Base-by-base conservation (phyloP, 2,329 filamentous ascomycete genomes). In the Colletotrichum horii region DNA sequence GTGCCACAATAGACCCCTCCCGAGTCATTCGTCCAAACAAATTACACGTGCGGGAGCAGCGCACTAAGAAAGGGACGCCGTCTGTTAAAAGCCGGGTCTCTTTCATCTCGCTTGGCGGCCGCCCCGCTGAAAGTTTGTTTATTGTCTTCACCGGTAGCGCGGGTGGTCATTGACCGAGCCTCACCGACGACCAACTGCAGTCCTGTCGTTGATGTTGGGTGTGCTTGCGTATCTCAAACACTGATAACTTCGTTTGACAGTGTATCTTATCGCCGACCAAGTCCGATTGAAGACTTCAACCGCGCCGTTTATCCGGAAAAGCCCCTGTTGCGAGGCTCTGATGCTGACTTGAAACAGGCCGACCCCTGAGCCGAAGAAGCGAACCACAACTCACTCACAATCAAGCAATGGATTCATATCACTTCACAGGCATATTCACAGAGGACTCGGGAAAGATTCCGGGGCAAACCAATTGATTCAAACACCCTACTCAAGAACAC, bases 21-120 rank as follows among this genome's bases (percentile, higher is more conserved):
- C 73, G 69, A 75, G 62, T 75, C 69, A 75, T 75, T 75, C 32
- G 72, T 75, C 72, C 38, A 72, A 55, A 30, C 11, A 43, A 62
- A 36, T 34, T 38, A 26, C 38, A 48, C 38, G 5, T 43, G 38
- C 34, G 34, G 36, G 66, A 66, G 19, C 48, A 48, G 24, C 14
- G 66, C 67, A 15, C 60, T 61, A 66, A 61, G 56, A 48, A 61
- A 3, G 26, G 12, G 2, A 36, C 28, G 62, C 38, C 62, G 62
- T 55, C 73, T 34, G 22, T n/a, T 28, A 5, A n/a, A 19, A 36
- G 69, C 32, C 16, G 34, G 43, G 36, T 30, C 52, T 60, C 36
- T 34, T 67, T 75, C 62, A 75, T 75, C 56, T 75, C 73, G 69
- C 73, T 75, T 72, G 62, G 72, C 38, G 19, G 38, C 6, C 8